Percentiles rank a stretch among this genome's conserved stretches.
Evolutionary conservation across 768 basidiomycete species (phyloP).

Genomic region (Basidioascus undulatus): DNA sequence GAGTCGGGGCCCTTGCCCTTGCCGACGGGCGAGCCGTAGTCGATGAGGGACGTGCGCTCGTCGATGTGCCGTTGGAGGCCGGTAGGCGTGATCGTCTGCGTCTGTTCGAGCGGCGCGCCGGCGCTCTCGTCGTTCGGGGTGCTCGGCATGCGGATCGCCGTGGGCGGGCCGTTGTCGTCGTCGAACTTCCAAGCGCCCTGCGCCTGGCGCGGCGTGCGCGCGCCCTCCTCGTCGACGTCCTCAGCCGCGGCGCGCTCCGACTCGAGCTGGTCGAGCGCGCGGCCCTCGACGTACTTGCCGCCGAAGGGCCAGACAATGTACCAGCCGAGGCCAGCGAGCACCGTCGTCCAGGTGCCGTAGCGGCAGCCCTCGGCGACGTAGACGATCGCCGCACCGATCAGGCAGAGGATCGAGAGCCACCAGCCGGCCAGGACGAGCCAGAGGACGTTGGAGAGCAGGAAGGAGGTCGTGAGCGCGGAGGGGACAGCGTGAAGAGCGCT

Average conservation of each 20-base stretch:
- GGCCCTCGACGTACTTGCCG: conserved; percentile 91
- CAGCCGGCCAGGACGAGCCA: conserved; percentile 80
- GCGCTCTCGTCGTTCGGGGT: too few species aligned
- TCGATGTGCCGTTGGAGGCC: too few species aligned
- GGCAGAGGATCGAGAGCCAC: conserved; percentile 62
- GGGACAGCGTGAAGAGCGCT: conserved; percentile 78
- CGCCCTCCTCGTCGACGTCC: too few species aligned
- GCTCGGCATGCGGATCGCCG: too few species aligned
- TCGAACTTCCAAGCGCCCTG: too few species aligned
- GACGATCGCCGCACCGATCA: conserved; percentile 40
- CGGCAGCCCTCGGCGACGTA: conserved; percentile 51
- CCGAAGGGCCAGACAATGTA: conserved; percentile 91
- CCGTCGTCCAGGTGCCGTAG: conserved; percentile 58
- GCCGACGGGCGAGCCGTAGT: background rate
- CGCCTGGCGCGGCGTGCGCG: too few species aligned
- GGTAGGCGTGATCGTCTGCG: too few species aligned
- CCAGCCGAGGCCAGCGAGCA: conserved; percentile 77
- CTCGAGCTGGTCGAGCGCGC: conserved; percentile 12
- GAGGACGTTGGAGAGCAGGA: conserved; percentile 76
- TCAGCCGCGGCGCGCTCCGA: too few species aligned
- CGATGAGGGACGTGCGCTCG: background rate
- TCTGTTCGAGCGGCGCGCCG: too few species aligned
- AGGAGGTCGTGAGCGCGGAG: conserved; percentile 76
- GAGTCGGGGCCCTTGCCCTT: conserved; percentile 22
- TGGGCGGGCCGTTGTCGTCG: too few species aligned